These are phyloP conservation scores for Microdochium bolleyi DNA, from an alignment of 2,329 filamentous ascomycete genomes.

Conservation along the genomic window DNA sequence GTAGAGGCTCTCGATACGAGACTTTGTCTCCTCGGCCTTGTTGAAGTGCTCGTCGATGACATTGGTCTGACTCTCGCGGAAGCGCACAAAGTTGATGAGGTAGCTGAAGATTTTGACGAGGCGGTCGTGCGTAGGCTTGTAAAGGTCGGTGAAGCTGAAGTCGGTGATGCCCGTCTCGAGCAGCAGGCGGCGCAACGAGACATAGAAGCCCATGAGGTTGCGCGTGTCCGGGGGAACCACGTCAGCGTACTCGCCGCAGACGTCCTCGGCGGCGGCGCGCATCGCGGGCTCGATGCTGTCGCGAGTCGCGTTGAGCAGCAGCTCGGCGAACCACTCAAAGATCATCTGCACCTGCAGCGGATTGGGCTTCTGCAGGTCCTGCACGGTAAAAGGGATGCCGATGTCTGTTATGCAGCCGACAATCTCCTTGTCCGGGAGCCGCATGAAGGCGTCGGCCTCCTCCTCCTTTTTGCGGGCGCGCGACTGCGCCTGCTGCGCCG, in stretches of 20 bases:
- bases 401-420: conserved; percentile 97
- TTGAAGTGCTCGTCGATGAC: conserved; percentile 94
- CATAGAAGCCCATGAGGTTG: conserved; percentile 93
- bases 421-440: conserved; percentile 67
- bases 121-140: conserved; percentile 82
- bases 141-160: conserved; percentile 87
- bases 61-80: conserved; percentile 83
- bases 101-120: conserved; percentile 95
- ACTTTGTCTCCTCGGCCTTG: conserved; percentile 77
- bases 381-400: conserved; percentile 77
- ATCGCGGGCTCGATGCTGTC: conserved; percentile 93
- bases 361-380: conserved; percentile 89
- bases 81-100: conserved; percentile 97
- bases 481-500: conserved; percentile 41
- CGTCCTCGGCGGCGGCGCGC: conserved; percentile 81
- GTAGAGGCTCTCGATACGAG: conserved; percentile 79
- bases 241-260: conserved; percentile 78
- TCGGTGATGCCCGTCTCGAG: conserved; percentile 86
- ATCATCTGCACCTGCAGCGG: conserved; percentile 93
- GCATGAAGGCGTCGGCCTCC: conserved; percentile 50
- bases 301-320: conserved; percentile 87
- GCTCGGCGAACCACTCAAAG: conserved; percentile 94
- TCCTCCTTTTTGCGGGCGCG: conserved; percentile 48
- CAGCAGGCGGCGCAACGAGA: conserved; percentile 71
- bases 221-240: conserved; percentile 81